phyloP scores from a whole-genome alignment of 805 yeast species.

The Candida insectorum region DNA sequence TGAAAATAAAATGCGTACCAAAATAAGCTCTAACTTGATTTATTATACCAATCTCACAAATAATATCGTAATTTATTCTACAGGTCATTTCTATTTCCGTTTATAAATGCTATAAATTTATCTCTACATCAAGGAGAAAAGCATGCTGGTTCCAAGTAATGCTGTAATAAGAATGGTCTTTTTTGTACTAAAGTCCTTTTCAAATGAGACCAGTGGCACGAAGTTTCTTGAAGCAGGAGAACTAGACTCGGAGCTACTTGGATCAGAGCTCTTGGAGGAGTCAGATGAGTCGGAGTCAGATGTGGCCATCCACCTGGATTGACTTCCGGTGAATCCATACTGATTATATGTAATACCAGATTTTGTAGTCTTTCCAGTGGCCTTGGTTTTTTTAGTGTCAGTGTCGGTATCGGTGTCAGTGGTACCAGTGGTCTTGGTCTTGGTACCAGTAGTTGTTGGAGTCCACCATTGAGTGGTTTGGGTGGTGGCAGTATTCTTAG shows the following conservation, averaged over 20 bases:
- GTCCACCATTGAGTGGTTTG: slow-evolving; percentile 15
- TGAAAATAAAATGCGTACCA: too few relatives aligned
- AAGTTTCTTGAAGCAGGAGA: slow-evolving; percentile 15
- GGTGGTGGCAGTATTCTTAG: slow-evolving; percentile 3
- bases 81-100: not conserved
- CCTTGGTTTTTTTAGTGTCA: slow-evolving; percentile 5
- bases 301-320: slow-evolving; percentile 31
- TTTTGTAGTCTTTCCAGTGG: slow-evolving; percentile 10
- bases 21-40: too few relatives aligned
- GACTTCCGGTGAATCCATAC: slow-evolving; percentile 42
- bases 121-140: slow-evolving; percentile 7
- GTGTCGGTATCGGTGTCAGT: slow-evolving; percentile 6
- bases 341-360: slow-evolving; percentile 28
- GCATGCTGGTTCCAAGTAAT: slow-evolving; percentile 8
- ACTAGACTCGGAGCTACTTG: too few relatives aligned
- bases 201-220: too few relatives aligned
- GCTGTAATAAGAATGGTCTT: slow-evolving; percentile 12
- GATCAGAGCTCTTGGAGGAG: too few relatives aligned
- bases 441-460: slow-evolving; percentile 12
- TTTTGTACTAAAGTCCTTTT: slow-evolving; percentile 15
- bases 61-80: not conserved
- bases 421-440: slow-evolving; percentile 13
- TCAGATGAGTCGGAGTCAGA: too few relatives aligned
- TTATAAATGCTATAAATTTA: not conserved
- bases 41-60: too few relatives aligned